Conservation (phyloP, 805 yeast species). For the Pichia rugopelliculosa region DNA sequence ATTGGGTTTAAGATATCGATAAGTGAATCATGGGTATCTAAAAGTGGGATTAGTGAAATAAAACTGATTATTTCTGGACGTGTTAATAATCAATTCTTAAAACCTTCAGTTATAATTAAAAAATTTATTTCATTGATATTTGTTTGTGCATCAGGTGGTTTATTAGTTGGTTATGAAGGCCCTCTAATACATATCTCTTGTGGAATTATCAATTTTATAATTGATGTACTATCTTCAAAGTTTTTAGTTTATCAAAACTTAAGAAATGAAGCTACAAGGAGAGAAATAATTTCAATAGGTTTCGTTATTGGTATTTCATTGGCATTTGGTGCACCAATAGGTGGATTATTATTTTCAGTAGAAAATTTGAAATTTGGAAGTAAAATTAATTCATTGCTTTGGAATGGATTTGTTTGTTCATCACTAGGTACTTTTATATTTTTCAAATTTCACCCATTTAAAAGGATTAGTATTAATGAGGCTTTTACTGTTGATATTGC, state of each 20-base stretch:
- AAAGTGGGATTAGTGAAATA: conserved; percentile 70
- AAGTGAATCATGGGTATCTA: conserved; percentile 33
- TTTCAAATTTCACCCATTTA: conserved; percentile 43
- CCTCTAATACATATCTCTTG: conserved; percentile 78
- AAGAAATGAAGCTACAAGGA: conserved; percentile 47
- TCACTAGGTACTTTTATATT: conserved; percentile 62
- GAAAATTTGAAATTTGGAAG: conserved; percentile 63
- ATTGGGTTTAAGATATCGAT: conserved; percentile 29
- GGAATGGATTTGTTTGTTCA: conserved; percentile 80
- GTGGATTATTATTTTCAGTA: conserved; percentile 74
- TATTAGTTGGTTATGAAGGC: conserved; percentile 84
- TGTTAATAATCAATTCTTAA: conserved; percentile 45
- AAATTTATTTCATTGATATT: conserved; percentile 55
- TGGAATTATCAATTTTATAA: conserved; percentile 40
- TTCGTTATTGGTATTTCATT: conserved; percentile 80
- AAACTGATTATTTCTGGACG: conserved; percentile 63
- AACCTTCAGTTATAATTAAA: conserved; percentile 41
- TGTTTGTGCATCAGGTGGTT: conserved; percentile 59
- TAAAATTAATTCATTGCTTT: conserved; percentile 57
- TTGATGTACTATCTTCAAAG: conserved; percentile 25
- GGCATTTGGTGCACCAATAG: conserved; percentile 83
- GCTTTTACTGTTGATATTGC: conserved; percentile 62
- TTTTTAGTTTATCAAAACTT: conserved; percentile 8
- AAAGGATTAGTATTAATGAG: conserved; percentile 31
- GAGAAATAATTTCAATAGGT: conserved; percentile 68